Conservation (phyloP, 1,284 basidiomycete genomes). For the Melampsora americana region DNA sequence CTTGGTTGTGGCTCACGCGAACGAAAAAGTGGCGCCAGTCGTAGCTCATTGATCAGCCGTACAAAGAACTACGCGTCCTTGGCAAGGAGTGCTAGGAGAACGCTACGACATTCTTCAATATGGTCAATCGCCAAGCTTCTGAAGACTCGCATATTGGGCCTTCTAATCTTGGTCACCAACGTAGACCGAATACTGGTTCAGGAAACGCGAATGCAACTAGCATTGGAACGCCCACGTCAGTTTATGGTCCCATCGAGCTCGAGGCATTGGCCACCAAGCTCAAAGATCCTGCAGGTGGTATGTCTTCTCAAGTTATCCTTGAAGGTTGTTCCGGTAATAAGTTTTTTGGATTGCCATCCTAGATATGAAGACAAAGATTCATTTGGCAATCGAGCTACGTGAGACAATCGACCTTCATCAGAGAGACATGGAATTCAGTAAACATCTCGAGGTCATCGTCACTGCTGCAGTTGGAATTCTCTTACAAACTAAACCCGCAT, state of each 20-base stretch:
- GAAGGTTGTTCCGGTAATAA: not conserved
- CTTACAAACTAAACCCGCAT: conserved; percentile 70
- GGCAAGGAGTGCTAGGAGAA: no score
- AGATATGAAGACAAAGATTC: conserved; percentile 59
- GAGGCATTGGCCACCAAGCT: conserved; percentile 48
- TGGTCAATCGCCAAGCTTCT: not conserved
- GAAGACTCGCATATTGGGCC: not conserved
- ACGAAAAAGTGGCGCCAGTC: no score
- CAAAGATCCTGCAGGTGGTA: conserved; percentile 46
- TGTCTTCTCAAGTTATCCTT: not conserved
- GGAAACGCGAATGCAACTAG: not conserved
- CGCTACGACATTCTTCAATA: not conserved
- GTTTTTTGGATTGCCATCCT: not conserved
- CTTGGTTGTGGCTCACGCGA: no score
- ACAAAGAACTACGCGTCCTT: no score
- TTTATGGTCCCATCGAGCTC: conserved; percentile 44
- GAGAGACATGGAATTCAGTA: conserved; percentile 73
- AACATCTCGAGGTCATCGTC: conserved; percentile 62
- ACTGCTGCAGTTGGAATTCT: conserved; percentile 76
- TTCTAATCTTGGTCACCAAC: not conserved
- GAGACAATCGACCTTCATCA: conserved; percentile 76
- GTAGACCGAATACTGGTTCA: conserved; percentile 18
- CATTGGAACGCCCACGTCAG: conserved; percentile 28
- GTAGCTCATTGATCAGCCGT: no score
- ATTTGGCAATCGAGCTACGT: conserved; percentile 72